Evolutionary conservation across 768 basidiomycete genomes (phyloP), one percentile per base, ranked within the genome.

Genomic region (Mycena floridula): DNA sequence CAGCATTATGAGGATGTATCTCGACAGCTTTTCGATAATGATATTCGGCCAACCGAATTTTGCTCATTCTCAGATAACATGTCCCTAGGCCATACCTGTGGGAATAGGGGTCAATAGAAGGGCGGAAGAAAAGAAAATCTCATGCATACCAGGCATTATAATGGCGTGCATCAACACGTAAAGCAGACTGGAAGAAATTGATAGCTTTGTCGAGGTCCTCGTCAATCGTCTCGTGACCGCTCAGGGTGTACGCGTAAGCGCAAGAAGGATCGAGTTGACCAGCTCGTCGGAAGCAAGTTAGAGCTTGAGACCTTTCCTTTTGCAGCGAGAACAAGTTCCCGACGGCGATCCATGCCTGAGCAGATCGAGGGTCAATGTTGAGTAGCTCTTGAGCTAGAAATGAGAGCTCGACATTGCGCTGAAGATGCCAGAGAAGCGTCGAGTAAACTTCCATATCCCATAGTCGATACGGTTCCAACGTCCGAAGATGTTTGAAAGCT

Each of bases 1-100:
- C 92, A 12, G 92, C 92, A 63, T 96, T 98, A 53, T 83, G 79
- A 30, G 93, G 89, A 63, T 97, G 92, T 62, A 99, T 93, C 54
- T 88, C 82, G 26, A 85, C 76, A 3, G 96, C 94, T 60, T 85
- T 87, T 54, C 89, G 79, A 71, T 90, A 98, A 66, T 98, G 94
- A 68, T 95, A 97, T 61, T 98, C 93, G 36, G 96, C 96, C 42
- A 94, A 72, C 37, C 89, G 82, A 46, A 89, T 69, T 70, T 95
- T 97, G 65, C 89, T 93, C 78, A 86, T 90, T 56, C 91, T 79
- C 61, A 95, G 73, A 72, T 97, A 98, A 59, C 93, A 97, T 26
- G 89, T 89, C 49, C 96, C 96, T 54, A 99, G 72, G n/a, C 96
- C 96, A 64, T 98, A 99, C 95, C 95, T 97, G 57, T 50, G 47